Evolutionary conservation across 768 basidiomycete genomes (phyloP), one percentile per base, ranked within the genome.

Genomic region (Termitomyces sp.): DNA sequence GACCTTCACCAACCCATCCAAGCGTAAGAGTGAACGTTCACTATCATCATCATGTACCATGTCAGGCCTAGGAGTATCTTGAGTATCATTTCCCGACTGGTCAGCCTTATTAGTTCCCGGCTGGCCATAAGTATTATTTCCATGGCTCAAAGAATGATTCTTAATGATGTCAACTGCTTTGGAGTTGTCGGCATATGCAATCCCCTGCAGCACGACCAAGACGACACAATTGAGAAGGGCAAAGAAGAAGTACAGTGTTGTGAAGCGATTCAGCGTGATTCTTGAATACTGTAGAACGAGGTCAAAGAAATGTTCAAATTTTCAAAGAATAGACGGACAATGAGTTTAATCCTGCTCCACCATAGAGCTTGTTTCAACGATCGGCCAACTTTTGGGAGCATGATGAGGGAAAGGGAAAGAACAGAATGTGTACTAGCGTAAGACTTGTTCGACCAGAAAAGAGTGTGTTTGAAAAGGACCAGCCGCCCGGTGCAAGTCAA

Each of bases 241-340:
- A 59, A 84, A 71, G 44, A 78, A 69, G 66, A 83, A 81, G 68
- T 82, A 86, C 39, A 75, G 63, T 5, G 78, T 73, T 38, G 82
- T 84, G 67, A 76, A 78, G 11, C 75, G 79, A n/a, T 79, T 82
- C 39, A 81, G 66, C 7, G 81, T 84, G 55, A 83, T 74, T 61
- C 81, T 76, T 36, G 76, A 69, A 63, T 78, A 81, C 84, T 85
- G 53, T 22, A 32, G 4, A 15, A 20, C 16, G n/a, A 9, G 20
- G 20, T 53, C 13, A 24, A 7, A 53, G 36, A 38, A 40, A 1
- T 8, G n/a, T 18, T 18, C 2, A 32, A 13, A 38, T 32, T 7
- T 39, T 35, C 7, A 38, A 44, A 35, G 35, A 15, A 33, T 12
- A 46, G 22, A 67, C 72, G 40, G 55, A 76, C 75, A 58, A 73